A percentile compares a stretch with the other conserved stretches of the same genome.
Conservation (phyloP, 176 grass and related monocot genomes). For the Themeda triandra region DNA sequence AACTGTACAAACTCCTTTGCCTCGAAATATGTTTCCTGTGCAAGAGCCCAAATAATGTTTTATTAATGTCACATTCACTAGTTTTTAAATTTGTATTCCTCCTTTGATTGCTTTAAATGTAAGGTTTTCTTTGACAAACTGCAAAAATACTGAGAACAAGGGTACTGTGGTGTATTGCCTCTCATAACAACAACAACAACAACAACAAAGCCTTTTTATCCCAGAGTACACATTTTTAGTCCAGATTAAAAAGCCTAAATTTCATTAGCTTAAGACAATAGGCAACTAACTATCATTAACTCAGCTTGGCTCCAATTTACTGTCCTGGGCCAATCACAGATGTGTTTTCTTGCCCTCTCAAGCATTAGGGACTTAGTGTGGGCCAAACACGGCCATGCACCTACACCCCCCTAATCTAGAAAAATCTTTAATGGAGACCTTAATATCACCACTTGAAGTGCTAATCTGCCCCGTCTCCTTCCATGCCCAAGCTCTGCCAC, state of each 20-base stretch:
- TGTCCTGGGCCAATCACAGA: not conserved
- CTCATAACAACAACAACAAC: too few species aligned
- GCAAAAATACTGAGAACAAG: conserved; percentile 11
- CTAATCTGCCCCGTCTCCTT: too few species aligned
- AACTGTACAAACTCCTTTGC: not conserved
- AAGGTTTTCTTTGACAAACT: not conserved
- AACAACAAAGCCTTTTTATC: too few species aligned
- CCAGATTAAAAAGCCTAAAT: not conserved
- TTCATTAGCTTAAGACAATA: not conserved
- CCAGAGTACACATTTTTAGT: not conserved
- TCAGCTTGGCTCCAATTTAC: not conserved
- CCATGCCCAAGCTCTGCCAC: too few species aligned
- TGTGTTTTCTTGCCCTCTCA: not conserved
- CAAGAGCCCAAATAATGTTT: not conserved
- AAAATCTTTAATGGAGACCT: too few species aligned
- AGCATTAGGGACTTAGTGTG: too few species aligned
- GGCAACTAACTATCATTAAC: not conserved
- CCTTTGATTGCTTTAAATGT: not conserved
- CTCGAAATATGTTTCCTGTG: conserved; percentile 4
- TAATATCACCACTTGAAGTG: too few species aligned
- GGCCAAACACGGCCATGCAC: too few species aligned
- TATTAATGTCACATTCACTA: not conserved
- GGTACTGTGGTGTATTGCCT: not conserved
- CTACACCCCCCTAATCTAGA: too few species aligned
- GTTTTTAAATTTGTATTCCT: conserved; percentile 5